Conservation (phyloP, 345 rosid genomes). For the Populus tremula region DNA sequence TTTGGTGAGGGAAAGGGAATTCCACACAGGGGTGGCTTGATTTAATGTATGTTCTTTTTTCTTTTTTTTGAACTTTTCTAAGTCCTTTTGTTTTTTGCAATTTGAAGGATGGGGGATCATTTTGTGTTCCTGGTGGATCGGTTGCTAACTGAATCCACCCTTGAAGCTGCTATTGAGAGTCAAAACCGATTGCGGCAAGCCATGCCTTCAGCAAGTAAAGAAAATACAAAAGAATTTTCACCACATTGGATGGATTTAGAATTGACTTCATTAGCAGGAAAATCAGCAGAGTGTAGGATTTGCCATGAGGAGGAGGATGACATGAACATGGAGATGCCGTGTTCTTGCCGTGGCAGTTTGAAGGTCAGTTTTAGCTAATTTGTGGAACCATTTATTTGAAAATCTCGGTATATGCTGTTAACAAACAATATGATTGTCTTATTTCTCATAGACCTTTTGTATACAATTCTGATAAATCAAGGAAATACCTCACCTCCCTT, state of each 20-base stretch:
- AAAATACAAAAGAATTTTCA: conserved; percentile 26
- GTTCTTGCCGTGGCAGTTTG: conserved; percentile 83
- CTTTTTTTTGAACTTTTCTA: too few species aligned
- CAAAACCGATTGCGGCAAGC: conserved; percentile 20
- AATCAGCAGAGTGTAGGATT: conserved; percentile 66
- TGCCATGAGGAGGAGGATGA: conserved; percentile 89
- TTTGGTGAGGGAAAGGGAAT: not conserved
- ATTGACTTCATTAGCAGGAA: conserved; percentile 32
- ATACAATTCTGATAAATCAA: not conserved
- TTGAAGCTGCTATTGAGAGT: conserved; percentile 38
- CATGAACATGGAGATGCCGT: conserved; percentile 71
- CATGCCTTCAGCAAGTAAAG: conserved; percentile 17
- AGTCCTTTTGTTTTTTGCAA: conserved; percentile 6
- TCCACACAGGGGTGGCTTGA: not conserved
- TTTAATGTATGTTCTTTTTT: not conserved
- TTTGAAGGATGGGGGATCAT: conserved; percentile 69
- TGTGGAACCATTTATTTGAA: conserved; percentile 1
- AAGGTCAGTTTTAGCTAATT: conserved; percentile 46
- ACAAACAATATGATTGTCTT: not conserved
- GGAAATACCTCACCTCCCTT: not conserved
- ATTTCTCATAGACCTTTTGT: not conserved
- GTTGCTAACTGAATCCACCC: conserved; percentile 47
- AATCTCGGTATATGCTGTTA: not conserved
- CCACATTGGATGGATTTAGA: conserved; percentile 29
- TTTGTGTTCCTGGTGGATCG: conserved; percentile 61